A percentile compares a stretch with the other conserved stretches of the same genome.
phyloP scores from a whole-genome alignment of 2,329 filamentous ascomycete genomes.

The Penicillium polonicum region DNA sequence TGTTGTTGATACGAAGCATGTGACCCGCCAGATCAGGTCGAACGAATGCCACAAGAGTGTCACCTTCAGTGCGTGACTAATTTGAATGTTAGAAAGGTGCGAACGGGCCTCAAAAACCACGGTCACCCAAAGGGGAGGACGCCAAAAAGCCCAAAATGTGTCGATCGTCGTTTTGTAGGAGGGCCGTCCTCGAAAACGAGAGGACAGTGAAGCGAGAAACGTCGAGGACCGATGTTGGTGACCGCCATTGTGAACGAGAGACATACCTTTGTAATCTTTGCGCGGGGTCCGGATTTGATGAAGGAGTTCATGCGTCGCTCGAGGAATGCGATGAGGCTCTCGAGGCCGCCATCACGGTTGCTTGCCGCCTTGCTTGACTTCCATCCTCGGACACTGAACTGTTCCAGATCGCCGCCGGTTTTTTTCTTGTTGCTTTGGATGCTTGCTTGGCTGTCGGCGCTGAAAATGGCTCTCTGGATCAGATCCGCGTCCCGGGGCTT shows the following conservation, averaged over 20 bases:
- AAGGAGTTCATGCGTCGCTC: conserved; percentile 65
- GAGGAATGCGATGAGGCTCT: conserved; percentile 65
- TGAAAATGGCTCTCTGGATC: conserved; percentile 38
- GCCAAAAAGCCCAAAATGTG: conserved; percentile 31
- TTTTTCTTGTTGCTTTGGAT: conserved; percentile 38
- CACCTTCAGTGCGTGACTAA: conserved; percentile 69
- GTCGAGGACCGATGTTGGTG: conserved; percentile 40
- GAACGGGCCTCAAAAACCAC: conserved; percentile 46
- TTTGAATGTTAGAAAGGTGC: conserved; percentile 64
- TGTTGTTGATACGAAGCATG: conserved; percentile 67
- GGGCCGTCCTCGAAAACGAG: conserved; percentile 44
- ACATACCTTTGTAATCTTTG: conserved; percentile 79
- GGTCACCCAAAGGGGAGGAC: conserved; percentile 40
- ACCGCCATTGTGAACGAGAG: conserved; percentile 45
- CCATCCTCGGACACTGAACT: conserved; percentile 58
- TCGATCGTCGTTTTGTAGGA: conserved; percentile 45
- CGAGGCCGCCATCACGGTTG: conserved; percentile 66
- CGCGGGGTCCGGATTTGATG: conserved; percentile 50
- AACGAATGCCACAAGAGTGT: conserved; percentile 67
- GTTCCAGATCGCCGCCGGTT: conserved; percentile 29
- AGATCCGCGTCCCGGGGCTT: conserved; percentile 37
- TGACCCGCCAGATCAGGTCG: conserved; percentile 63
- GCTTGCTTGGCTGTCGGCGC: conserved; percentile 38
- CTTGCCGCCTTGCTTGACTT: conserved; percentile 66
- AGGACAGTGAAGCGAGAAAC: conserved; percentile 39